A percentile compares a stretch with the other conserved stretches of the same genome.
Conservation (phyloP, 1,284 basidiomycete species). For the Schizophyllum commune region DNA sequence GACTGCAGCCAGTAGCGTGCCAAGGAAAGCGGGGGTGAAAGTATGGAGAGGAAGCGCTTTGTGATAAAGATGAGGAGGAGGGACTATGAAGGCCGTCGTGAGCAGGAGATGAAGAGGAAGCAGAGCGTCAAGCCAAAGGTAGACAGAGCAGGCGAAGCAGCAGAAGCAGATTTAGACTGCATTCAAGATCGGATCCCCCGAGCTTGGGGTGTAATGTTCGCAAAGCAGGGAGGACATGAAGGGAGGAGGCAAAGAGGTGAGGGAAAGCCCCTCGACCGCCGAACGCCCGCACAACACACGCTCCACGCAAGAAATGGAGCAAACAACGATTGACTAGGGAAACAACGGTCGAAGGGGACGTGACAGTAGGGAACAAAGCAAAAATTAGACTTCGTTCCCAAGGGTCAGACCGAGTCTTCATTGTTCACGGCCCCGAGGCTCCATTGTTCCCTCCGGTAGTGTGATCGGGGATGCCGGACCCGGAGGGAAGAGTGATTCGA, state of each 20-base stretch:
- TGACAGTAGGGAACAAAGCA: too few relatives aligned
- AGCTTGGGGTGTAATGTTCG: neutral
- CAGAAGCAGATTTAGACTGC: too few relatives aligned
- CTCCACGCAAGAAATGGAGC: neutral
- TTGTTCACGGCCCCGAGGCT: neutral
- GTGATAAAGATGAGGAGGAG: too few relatives aligned
- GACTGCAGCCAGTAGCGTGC: too few relatives aligned
- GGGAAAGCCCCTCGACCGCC: neutral
- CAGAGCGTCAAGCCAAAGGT: too few relatives aligned
- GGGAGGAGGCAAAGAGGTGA: neutral
- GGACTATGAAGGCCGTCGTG: too few relatives aligned
- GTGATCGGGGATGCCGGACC: slow-evolving; percentile 1
- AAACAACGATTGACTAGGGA: neutral
- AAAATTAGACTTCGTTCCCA: neutral
- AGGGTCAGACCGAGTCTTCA: neutral
- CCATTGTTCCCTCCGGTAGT: neutral
- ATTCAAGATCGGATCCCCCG: neutral
- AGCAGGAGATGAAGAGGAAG: too few relatives aligned
- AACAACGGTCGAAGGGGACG: too few relatives aligned
- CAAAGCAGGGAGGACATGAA: neutral
- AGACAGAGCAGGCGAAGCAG: too few relatives aligned
- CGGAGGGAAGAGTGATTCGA: slow-evolving; percentile 7
- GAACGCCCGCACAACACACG: neutral
- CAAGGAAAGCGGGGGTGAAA: too few relatives aligned
- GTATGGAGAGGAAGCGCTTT: too few relatives aligned